These are phyloP conservation scores for Auriculariales sp. DNA, from an alignment of 768 basidiomycete genomes.

Conservation along the genomic window DNA sequence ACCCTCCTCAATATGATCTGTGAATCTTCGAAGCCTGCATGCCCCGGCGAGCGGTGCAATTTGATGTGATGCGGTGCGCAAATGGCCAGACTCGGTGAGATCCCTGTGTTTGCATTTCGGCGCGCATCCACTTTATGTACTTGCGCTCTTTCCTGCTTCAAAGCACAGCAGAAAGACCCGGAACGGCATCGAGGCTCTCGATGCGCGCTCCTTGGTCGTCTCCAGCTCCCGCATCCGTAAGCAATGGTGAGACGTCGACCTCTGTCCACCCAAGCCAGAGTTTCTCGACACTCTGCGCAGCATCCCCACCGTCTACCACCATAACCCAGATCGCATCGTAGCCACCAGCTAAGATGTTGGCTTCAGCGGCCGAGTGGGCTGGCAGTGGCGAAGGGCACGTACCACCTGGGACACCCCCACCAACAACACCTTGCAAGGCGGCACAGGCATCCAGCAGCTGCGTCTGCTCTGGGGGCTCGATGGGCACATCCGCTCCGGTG, in stretches of 20 bases:
- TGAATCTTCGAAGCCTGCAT: too few relatives aligned
- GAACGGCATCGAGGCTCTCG: slow-evolving; percentile 42
- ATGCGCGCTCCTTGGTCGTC: slow-evolving; percentile 46
- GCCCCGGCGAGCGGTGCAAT: too few relatives aligned
- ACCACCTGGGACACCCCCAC: slow-evolving; percentile 96
- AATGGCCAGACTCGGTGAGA: too few relatives aligned
- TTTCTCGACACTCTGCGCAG: slow-evolving; percentile 46
- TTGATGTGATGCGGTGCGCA: too few relatives aligned
- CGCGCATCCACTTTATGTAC: too few relatives aligned
- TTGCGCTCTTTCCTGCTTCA: neutral
- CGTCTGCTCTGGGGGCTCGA: slow-evolving; percentile 85
- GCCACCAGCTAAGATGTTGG: slow-evolving; percentile 61
- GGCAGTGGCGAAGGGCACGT: slow-evolving; percentile 13
- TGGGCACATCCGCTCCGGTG: slow-evolving; percentile 54
- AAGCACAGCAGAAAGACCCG: slow-evolving; percentile 33
- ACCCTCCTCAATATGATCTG: too few relatives aligned
- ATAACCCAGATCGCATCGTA: slow-evolving; percentile 96
- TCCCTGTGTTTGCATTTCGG: too few relatives aligned
- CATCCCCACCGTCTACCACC: slow-evolving; percentile 31
- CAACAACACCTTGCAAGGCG: slow-evolving; percentile 69
- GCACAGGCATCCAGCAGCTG: slow-evolving; percentile 65
- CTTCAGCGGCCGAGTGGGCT: neutral
- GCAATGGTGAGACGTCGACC: slow-evolving; percentile 55
- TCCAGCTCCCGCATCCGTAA: slow-evolving; percentile 60
- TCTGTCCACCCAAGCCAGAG: slow-evolving; percentile 52